Base-by-base conservation (phyloP, 805 yeast genomes). In the Yarrowia phangngaensis region DNA sequence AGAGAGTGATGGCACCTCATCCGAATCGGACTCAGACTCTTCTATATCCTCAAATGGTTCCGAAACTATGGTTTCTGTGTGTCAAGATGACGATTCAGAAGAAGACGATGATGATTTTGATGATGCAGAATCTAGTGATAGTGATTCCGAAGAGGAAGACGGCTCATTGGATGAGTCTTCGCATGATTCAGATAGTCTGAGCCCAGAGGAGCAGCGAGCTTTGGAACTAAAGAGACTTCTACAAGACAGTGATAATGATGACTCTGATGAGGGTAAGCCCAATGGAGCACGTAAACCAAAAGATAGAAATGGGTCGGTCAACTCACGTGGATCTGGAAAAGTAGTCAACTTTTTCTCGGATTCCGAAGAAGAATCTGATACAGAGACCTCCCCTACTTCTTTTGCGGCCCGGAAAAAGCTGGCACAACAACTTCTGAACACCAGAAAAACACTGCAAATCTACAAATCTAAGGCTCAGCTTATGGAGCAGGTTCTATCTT, bases 391-490 rank as follows among this genome's bases (percentile, higher is more conserved):
- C 26, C 34, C 20, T 27, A 9, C 27, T 1, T 27, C 31, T 12
- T 20, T 19, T 16, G 35, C 15, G 15, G 36, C 28, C 7, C 51
- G 19, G 8, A 45, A 47, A 12, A 15, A 12, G 43, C 79, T 55
- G 52, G 71, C 79, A 0, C 53, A 52, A 4, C 65, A 68, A 14
- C 66, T 86, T 12, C 66, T 79, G 4, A 66, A 71, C 31, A 63
- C 73, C 1, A 69, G 95, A 52, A 62, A 74, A 55, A 68, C 73
- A 0, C 70, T 89, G 33, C 97, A 97, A 0, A 85, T 89, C 20
- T 87, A 73, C 64, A 79, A 75, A 55, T 85, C 84, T 53, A 78
- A 78, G 56, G 79, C 76, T 33, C 73, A 77, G 47, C 74, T 90
- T 13, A 61, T 84, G 53, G 66, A 72, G 8, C 75, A 78, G 53